Evolutionary conservation across 2,329 filamentous ascomycete genomes (phyloP).

Genomic region (Thelonectria olida): DNA sequence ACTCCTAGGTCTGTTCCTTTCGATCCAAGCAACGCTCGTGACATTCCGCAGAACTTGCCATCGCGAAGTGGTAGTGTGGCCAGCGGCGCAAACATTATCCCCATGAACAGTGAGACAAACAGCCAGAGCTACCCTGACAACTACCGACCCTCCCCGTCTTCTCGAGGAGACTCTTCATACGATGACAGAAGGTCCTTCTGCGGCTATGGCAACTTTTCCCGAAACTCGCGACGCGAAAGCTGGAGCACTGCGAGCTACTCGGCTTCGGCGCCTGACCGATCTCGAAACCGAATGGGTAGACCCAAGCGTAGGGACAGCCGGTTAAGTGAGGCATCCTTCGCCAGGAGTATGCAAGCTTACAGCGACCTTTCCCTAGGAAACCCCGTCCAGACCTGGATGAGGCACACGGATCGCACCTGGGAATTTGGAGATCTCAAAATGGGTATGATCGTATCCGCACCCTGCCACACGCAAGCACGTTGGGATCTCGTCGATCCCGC

Average conservation of each 20-base stretch:
- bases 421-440: background rate
- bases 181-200: background rate
- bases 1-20: background rate
- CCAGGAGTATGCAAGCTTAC: background rate
- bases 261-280: background rate
- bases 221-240: background rate
- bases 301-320: background rate
- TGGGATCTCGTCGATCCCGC: background rate
- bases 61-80: background rate
- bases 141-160: background rate
- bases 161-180: background rate
- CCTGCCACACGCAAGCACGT: conserved; percentile 26
- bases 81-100: background rate
- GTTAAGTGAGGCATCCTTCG: background rate
- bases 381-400: conserved; percentile 15
- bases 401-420: conserved; percentile 10
- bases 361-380: conserved; percentile 15
- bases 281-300: background rate
- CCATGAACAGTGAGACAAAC: background rate
- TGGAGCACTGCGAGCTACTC: background rate
- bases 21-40: background rate
- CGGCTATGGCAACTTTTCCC: background rate
- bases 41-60: background rate
- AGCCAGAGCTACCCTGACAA: background rate
- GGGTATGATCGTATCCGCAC: conserved; percentile 32